These are phyloP conservation scores for Enterocytospora artemiae DNA, from an alignment of 371 early-diverging fungal genomes.

Conservation along the genomic window DNA sequence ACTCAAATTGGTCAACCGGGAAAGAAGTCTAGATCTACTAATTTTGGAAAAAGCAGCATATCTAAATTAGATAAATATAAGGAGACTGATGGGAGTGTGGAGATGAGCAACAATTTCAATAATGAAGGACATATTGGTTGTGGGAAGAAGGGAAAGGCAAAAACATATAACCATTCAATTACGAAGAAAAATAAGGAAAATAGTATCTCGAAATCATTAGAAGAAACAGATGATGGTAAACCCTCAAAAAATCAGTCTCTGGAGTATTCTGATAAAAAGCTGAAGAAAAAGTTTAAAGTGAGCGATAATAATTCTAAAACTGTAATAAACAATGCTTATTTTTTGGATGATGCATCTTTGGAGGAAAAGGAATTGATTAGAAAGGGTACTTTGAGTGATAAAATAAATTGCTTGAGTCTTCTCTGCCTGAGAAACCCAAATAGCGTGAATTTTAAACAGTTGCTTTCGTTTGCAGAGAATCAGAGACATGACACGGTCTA, in stretches of 20 bases:
- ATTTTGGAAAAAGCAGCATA: no score
- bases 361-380: conserved; percentile 37
- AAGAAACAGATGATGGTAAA: no score
- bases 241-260: background rate
- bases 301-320: background rate
- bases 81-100: background rate
- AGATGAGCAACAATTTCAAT: background rate
- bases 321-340: conserved; percentile 12
- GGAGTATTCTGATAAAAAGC: background rate
- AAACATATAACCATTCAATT: background rate
- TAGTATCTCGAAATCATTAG: no score
- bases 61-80: no score
- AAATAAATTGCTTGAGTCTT: conserved; percentile 34
- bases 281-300: background rate
- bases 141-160: background rate
- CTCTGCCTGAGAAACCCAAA: conserved; percentile 23
- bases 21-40: no score
- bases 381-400: conserved; percentile 44
- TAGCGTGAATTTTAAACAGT: conserved; percentile 29
- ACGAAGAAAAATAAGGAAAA: background rate
- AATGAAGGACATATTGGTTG: background rate
- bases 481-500: conserved; percentile 46
- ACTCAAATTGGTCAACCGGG: no score
- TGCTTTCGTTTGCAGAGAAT: conserved; percentile 35
- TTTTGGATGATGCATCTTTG: conserved; percentile 17